phyloP scores from a whole-genome alignment of 495 filamentous ascomycete genomes.

The Oidiodendron maius region DNA sequence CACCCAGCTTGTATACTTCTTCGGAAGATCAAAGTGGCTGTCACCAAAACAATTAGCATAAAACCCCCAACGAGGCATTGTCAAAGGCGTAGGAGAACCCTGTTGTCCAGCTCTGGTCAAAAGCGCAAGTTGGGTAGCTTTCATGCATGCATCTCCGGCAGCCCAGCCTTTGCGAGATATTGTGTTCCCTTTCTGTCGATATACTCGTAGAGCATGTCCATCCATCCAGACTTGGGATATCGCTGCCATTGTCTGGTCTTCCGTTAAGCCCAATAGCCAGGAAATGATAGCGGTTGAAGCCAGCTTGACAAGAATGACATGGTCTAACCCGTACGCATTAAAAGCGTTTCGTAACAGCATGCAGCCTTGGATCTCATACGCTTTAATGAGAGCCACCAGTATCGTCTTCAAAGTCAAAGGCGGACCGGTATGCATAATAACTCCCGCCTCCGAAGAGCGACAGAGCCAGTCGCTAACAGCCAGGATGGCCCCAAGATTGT shows the following conservation, averaged over 20 bases:
- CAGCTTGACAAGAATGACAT: conserved; percentile 94
- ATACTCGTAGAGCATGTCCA: conserved; percentile 88
- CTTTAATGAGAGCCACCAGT: conserved; percentile 96
- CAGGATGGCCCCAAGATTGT: conserved; percentile 90
- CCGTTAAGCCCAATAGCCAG: conserved; percentile 81
- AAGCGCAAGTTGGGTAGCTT: conserved; percentile 83
- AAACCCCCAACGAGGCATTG: conserved; percentile 91
- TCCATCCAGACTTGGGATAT: conserved; percentile 95
- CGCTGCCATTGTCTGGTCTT: conserved; percentile 84
- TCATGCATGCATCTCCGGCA: conserved; percentile 91
- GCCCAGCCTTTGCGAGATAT: conserved; percentile 99
- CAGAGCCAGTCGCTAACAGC: conserved; percentile 93
- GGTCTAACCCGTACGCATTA: conserved; percentile 95
- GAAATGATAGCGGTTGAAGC: conserved; percentile 87
- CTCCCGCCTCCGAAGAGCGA: conserved; percentile 81
- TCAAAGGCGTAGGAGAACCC: conserved; percentile 82
- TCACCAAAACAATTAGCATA: conserved; percentile 94
- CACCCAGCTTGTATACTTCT: conserved; percentile 89
- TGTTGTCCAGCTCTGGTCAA: conserved; percentile 86
- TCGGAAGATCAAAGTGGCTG: conserved; percentile 88
- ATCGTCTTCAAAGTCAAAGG: conserved; percentile 78
- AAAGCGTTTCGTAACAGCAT: conserved; percentile 91
- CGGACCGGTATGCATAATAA: conserved; percentile 75
- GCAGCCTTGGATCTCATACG: conserved; percentile 97
- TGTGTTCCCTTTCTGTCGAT: conserved; percentile 92